Evolutionary conservation across 2,329 filamentous ascomycete species (phyloP).

Genomic region (Xylaria sp.): DNA sequence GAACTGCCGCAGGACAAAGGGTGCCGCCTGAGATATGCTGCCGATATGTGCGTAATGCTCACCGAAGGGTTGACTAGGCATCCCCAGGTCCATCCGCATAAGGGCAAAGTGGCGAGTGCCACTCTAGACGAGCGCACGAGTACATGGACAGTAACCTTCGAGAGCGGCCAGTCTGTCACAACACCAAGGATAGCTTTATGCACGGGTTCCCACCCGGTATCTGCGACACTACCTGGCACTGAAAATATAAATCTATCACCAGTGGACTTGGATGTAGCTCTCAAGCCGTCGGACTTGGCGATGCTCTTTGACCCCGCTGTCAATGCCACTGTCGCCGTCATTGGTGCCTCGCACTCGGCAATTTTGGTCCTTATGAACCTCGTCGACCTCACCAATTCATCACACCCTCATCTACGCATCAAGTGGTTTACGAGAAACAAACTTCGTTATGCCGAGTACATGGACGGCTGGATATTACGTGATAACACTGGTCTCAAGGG

Average conservation of each 20-base stretch:
- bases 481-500: slow-evolving; percentile 72
- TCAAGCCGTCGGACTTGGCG: slow-evolving; percentile 58
- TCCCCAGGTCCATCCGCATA: slow-evolving; percentile 46
- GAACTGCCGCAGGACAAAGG: slow-evolving; percentile 61
- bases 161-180: slow-evolving; percentile 43
- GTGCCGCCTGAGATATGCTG: slow-evolving; percentile 62
- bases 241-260: slow-evolving; percentile 38
- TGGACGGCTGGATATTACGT: slow-evolving; percentile 66
- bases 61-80: slow-evolving; percentile 49
- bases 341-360: slow-evolving; percentile 68
- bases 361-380: slow-evolving; percentile 68
- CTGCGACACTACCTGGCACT: slow-evolving; percentile 49
- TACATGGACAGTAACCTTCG: slow-evolving; percentile 35
- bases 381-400: slow-evolving; percentile 55
- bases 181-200: slow-evolving; percentile 58
- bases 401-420: slow-evolving; percentile 59
- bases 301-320: slow-evolving; percentile 45
- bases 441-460: slow-evolving; percentile 65
- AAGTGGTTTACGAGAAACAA: slow-evolving; percentile 68
- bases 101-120: slow-evolving; percentile 47
- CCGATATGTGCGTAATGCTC: slow-evolving; percentile 57
- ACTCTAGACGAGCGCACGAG: slow-evolving; percentile 43
- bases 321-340: slow-evolving; percentile 56
- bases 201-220: slow-evolving; percentile 60
- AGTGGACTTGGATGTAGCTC: slow-evolving; percentile 60